Evolutionary conservation across 257 asterid species (phyloP), one percentile per base, ranked within the genome.

Genomic region (Solanum megistacrolobum): DNA sequence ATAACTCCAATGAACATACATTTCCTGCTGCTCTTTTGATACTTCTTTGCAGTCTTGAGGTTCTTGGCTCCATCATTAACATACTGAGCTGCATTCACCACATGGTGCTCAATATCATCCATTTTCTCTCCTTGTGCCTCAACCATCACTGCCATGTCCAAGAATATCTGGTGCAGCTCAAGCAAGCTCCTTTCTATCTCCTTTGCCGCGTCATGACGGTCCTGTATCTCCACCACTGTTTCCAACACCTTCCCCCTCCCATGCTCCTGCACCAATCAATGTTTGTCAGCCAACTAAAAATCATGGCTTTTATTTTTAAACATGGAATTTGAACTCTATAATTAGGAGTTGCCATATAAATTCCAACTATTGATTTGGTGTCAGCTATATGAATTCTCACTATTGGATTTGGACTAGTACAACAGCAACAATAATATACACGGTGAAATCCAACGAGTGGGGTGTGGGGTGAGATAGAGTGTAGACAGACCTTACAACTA

Each of bases 81-180:
- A 46, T 94, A 96, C 12, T 94, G 95, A 0, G 94, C 92, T 3
- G 98, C 98, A 83, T 90, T 96, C 89, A 93, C 88, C 36, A 96
- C 99, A 29, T 96, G 98, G 79, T 94, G 98, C 82, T 95, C 98
- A 39, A 96, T 96, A 79, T 95, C 97, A 55, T 97, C 98, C 98
- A 97, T 92, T 36, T 95, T 91, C 93, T 95, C 98, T 9, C 98
- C 99, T 68, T 95, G 99, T 12, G 95, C 94, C 89, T 97, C 98
- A 88, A 97, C 98, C 97, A 97, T 95, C 90, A 97, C 99, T 62
- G 98, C 96, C 98, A 96, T 96, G 92, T 95, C 98, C 29, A 96
- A 86, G 88, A 96, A 96, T 75, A 96, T 92, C 92, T 97, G 98
- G 93, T 97, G 99, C 55, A 97, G 94, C 94, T 97, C 98, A 73